Conservation (phyloP, 345 rosid species). For the Syzygium oleosum region DNA sequence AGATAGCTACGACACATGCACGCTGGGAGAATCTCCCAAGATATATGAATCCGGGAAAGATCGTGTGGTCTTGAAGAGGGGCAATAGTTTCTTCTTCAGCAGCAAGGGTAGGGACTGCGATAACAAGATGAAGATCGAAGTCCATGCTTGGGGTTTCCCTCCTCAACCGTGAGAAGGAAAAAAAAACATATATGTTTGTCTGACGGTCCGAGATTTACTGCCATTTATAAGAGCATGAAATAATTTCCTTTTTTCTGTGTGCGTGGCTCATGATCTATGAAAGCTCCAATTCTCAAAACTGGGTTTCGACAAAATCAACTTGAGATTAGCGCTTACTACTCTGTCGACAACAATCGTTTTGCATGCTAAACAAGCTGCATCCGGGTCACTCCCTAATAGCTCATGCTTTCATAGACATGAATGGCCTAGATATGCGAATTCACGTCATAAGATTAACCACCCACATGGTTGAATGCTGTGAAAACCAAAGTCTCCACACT, state of each 20-base stretch:
- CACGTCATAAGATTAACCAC: not conserved
- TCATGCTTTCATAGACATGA: not conserved
- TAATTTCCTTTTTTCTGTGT: not conserved
- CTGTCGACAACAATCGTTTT: not conserved
- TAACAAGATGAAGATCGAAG: not conserved
- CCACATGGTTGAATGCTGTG: not conserved
- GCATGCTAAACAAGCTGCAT: not conserved
- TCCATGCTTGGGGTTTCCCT: not conserved
- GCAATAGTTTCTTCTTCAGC: not conserved
- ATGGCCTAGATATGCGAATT: not conserved
- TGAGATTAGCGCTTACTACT: not conserved
- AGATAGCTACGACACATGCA: not conserved
- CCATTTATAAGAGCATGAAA: not conserved
- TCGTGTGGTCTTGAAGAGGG: not conserved
- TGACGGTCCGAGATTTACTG: not conserved
- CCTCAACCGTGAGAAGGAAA: not conserved
- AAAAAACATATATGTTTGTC: not conserved
- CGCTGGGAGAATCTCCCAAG: not conserved
- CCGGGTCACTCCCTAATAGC: not conserved
- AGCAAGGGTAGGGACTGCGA: not conserved
- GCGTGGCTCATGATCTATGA: not conserved
- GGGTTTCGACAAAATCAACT: not conserved
- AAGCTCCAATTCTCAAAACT: not conserved
- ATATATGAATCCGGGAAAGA: not conserved
- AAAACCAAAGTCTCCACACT: not conserved